Evolutionary conservation across 2,329 filamentous ascomycete genomes (phyloP).

Genomic region (Lachnellula occidentalis): DNA sequence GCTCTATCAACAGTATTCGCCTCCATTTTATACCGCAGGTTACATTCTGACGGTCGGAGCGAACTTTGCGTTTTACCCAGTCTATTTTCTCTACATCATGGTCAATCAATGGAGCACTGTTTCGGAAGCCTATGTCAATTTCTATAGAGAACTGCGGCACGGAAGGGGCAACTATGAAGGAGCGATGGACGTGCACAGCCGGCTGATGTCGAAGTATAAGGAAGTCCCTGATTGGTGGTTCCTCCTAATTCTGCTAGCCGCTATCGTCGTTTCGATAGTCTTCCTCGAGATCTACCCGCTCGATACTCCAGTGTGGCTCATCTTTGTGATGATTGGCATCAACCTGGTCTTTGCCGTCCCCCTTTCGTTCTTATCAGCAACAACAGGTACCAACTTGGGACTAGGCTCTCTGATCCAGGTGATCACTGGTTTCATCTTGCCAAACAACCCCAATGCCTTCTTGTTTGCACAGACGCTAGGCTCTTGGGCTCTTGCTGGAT

Average conservation of each 20-base stretch:
- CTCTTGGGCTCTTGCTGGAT: conserved; percentile 34
- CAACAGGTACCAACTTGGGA: conserved; percentile 39
- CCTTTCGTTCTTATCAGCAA: conserved; percentile 39
- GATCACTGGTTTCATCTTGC: conserved; percentile 35
- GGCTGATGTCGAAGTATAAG: conserved; percentile 39
- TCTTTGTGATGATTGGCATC: conserved; percentile 30
- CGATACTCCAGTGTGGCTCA: conserved; percentile 19
- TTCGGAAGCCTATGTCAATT: conserved; percentile 34
- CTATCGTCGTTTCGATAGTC: conserved; percentile 33
- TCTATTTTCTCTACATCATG: conserved; percentile 40
- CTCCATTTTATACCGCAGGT: conserved; percentile 40
- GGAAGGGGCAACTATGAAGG: conserved; percentile 38
- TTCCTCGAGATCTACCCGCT: conserved; percentile 20
- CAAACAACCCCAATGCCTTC: conserved; percentile 34
- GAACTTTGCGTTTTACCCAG: conserved; percentile 41
- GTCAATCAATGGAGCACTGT: conserved; percentile 38
- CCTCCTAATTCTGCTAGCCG: conserved; percentile 33
- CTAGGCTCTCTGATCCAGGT: conserved; percentile 40
- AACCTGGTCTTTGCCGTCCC: conserved; percentile 35
- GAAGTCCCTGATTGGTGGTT: conserved; percentile 49
- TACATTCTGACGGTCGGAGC: conserved; percentile 38
- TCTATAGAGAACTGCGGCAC: conserved; percentile 32
- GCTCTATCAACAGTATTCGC: conserved; percentile 39
- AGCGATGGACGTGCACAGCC: conserved; percentile 39
- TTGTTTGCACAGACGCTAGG: conserved; percentile 37